Conservation (phyloP, 371 early-diverging fungal species). For the Amoeboaphelidium protococcarum region DNA sequence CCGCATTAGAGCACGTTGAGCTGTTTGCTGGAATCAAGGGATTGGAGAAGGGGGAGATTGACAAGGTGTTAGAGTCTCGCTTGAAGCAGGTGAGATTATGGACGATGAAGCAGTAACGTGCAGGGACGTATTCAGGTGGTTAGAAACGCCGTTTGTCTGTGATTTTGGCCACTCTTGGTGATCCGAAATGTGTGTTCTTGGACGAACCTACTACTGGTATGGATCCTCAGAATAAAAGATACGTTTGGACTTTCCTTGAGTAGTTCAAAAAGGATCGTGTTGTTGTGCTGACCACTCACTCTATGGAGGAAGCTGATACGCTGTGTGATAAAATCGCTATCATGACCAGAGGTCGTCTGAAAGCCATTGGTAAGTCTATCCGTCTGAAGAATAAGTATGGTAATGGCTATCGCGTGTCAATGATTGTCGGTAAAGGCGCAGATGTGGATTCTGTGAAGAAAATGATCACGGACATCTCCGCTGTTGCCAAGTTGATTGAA, state of each 20-base stretch:
- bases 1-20: constrained; percentile 18
- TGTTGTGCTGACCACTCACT: constrained; percentile 8
- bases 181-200: constrained; percentile 24
- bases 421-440: no score
- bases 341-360: constrained; percentile 18
- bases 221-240: not conserved
- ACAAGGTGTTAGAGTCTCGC: constrained; percentile 6
- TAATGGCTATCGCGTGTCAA: no score
- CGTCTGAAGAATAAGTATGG: constrained; percentile 11
- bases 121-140: constrained; percentile 22
- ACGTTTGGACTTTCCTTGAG: constrained; percentile 2
- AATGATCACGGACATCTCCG: no score
- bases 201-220: constrained; percentile 29
- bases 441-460: no score
- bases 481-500: no score
- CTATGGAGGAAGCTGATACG: constrained; percentile 13
- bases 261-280: constrained; percentile 1
- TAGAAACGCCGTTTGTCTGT: constrained; percentile 32
- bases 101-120: constrained; percentile 6
- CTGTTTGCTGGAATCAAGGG: constrained; percentile 15
- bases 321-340: constrained; percentile 20
- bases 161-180: constrained; percentile 25
- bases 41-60: constrained; percentile 4
- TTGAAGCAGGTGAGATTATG: constrained; percentile 12
- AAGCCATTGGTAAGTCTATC: constrained; percentile 18